phyloP scores from a whole-genome alignment of 768 basidiomycete genomes.

The Suillus sp. region DNA sequence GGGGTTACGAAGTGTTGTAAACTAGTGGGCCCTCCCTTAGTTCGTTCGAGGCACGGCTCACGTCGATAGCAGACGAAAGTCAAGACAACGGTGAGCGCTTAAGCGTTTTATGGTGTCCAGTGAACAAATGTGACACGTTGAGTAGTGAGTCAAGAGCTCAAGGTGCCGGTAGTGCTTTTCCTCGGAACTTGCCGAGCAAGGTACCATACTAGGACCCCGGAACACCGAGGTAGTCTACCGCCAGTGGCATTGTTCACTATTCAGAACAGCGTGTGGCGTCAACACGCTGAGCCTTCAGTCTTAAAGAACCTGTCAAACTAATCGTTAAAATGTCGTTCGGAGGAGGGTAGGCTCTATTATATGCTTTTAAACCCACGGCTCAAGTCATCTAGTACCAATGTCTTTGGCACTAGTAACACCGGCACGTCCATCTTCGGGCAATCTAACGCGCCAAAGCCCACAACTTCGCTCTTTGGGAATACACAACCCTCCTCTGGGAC shows the following conservation, averaged over 20 bases:
- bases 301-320: not conserved
- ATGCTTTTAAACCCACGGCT: not conserved
- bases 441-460: conserved; percentile 5
- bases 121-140: not conserved
- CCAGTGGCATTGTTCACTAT: not conserved
- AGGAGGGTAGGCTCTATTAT: not conserved
- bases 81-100: not conserved
- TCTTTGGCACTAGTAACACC: not conserved
- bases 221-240: not conserved
- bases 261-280: not conserved
- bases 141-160: not conserved
- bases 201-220: conserved; percentile 6
- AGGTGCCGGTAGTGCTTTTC: not conserved
- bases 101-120: not conserved
- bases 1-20: not conserved
- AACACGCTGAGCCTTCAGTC: not conserved
- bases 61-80: not conserved
- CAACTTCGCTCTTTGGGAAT: conserved; percentile 36
- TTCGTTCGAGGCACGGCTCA: not conserved
- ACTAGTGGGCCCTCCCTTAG: not conserved
- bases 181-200: conserved; percentile 21
- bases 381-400: conserved; percentile 5
- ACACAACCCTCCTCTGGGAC: conserved; percentile 7
- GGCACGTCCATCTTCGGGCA: conserved; percentile 7
- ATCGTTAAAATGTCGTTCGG: not conserved